Evolutionary conservation across 2,329 filamentous ascomycete species (phyloP), one percentile per base, ranked within the genome.

Genomic region (Bisporella sp.): DNA sequence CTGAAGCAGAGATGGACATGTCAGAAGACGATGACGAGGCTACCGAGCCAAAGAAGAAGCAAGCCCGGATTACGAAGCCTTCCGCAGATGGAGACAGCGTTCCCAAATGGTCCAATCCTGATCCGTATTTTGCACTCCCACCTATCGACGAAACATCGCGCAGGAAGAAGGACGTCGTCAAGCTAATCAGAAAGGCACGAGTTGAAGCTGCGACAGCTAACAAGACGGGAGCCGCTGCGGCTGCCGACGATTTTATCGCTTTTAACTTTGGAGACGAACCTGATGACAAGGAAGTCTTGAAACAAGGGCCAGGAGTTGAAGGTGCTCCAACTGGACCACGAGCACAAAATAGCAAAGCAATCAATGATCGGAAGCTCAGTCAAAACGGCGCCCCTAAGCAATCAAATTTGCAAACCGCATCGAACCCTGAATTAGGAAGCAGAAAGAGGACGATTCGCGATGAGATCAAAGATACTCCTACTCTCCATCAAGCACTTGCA

Each of bases 101-200:
- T 5, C 89, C 90, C 3, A 90, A 87, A 66, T 97, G 92, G 92
- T 96, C 90, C 4, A 97, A 97, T 60, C 91, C 92, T 4, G 92
- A 97, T 65, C 90, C 91, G 0, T 96, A 97, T 68, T 95, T 89
- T 5, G 87, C 82, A 2, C 73, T 96, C 7, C 92, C 92, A 6
- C 90, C 89, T 5, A 80, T 84, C 0, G 86, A 91, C 57, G 85
- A 90, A 49, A 75, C 73, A 5, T 75, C 79, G 39, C 77, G 79
- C 21, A 95, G 93, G 69, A 89, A 85, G 68, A 84, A 82, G 58
- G 90, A 96, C 58, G 85, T 96, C 39, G 88, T 97, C 35, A 88
- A 95, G 62, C 69, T 96, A 54, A 96, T 97, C 59, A 84, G 91
- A 59, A 96, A 96, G 64, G 89, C 91, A 2, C 87, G 91, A 45